Percentiles rank a stretch among this genome's conserved stretches.
These are phyloP conservation scores for Suillus subalutaceus DNA, from an alignment of 768 basidiomycete genomes.

Conservation along the genomic window DNA sequence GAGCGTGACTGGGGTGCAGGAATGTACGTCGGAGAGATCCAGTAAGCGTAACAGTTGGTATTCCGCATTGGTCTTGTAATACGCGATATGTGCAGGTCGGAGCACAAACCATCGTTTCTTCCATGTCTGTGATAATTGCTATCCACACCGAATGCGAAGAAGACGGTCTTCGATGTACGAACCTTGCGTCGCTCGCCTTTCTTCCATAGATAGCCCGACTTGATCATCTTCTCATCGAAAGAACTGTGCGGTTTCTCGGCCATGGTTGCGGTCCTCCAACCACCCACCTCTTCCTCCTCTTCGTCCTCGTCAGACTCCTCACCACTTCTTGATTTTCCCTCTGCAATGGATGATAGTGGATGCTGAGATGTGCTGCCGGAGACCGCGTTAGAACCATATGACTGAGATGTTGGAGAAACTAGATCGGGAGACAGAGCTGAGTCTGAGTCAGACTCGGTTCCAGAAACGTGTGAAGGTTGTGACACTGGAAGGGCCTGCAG, in stretches of 20 bases:
- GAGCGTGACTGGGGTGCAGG: conserved; percentile 82
- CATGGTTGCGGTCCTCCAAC: conserved; percentile 59
- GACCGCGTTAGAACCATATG: conserved; percentile 36
- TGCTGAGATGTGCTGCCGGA: conserved; percentile 43
- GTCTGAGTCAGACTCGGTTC: conserved; percentile 88
- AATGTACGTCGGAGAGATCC: conserved; percentile 86
- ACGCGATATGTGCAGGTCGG: conserved; percentile 88
- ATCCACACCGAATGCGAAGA: conserved; percentile 10
- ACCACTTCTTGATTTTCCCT: conserved; percentile 66
- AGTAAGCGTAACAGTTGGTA: conserved; percentile 90
- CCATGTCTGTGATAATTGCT: conserved; percentile 73
- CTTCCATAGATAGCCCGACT: conserved; percentile 95
- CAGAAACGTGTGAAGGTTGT: conserved; percentile 50
- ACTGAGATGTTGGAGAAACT: conserved; percentile 39
- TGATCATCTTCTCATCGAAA: conserved; percentile 73
- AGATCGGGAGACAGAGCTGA: conserved; percentile 63
- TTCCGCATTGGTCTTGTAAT: conserved; percentile 95
- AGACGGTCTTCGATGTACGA: conserved; percentile 26
- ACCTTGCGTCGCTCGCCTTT: conserved; percentile 98
- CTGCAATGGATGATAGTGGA: conserved; percentile 77
- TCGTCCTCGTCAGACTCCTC: conserved; percentile 83
- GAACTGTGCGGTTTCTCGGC: conserved; percentile 48
- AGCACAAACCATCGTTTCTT: conserved; percentile 99
- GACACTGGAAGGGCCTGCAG: conserved; percentile 33
- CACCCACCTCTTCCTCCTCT: conserved; percentile 65